Evolutionary conservation across 768 basidiomycete species (phyloP).

Genomic region (Trametes maxima): DNA sequence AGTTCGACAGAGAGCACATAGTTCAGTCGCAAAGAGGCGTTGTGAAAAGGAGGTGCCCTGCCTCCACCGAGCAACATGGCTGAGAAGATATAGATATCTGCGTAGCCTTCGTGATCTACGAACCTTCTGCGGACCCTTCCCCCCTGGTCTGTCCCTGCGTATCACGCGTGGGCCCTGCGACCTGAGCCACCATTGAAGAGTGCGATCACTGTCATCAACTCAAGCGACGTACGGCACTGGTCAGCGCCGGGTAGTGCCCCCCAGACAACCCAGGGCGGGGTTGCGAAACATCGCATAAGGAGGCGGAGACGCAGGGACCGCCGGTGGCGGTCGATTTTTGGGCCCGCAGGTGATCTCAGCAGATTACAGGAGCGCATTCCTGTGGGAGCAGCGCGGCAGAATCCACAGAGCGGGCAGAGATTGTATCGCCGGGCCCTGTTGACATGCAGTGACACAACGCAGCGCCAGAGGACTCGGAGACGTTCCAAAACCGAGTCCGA

Average conservation of each 20-base stretch:
- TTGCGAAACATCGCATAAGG: no score
- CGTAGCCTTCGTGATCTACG: conserved; percentile 6
- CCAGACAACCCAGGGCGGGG: no score
- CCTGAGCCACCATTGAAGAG: background rate
- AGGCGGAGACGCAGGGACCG: background rate
- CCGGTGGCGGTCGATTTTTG: background rate
- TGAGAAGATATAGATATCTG: conserved; percentile 1
- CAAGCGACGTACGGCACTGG: no score
- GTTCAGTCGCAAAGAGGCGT: background rate
- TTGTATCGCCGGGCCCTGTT: background rate
- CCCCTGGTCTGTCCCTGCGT: background rate
- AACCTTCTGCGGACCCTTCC: conserved; percentile 1
- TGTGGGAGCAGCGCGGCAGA: conserved; percentile 2
- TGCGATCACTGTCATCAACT: background rate
- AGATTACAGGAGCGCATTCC: background rate
- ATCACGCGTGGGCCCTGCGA: background rate
- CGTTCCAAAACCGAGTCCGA: background rate
- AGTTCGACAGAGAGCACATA: background rate
- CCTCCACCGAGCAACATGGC: background rate
- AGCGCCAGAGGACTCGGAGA: background rate
- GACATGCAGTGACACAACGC: conserved; percentile 8
- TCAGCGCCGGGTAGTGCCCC: no score
- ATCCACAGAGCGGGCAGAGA: background rate
- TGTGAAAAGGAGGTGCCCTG: background rate
- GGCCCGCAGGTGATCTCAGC: background rate